Percentiles rank a stretch among this genome's conserved stretches.
Conservation (phyloP, 2,329 filamentous ascomycete species). For the Alternaria tenuissima region DNA sequence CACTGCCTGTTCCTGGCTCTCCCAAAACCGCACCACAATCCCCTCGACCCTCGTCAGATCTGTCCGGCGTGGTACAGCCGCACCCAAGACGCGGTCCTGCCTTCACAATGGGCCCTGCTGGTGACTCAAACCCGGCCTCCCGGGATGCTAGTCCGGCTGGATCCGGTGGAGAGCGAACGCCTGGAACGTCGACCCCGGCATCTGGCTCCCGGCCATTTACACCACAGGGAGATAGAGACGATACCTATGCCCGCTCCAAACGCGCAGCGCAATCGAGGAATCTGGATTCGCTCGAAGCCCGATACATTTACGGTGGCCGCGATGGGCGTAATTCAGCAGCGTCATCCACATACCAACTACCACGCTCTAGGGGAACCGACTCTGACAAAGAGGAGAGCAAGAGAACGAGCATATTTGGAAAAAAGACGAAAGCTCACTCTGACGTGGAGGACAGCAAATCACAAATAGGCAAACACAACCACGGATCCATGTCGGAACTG, state of each 20-base stretch:
- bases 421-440: conserved; percentile 58
- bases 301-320: conserved; percentile 83
- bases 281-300: conserved; percentile 73
- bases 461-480: conserved; percentile 52
- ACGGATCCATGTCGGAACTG: conserved; percentile 90
- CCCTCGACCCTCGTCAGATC: conserved; percentile 55
- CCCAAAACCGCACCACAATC: conserved; percentile 45
- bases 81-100: conserved; percentile 60
- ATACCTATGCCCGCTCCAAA: conserved; percentile 86
- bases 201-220: conserved; percentile 77
- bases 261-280: conserved; percentile 74
- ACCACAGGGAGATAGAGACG: conserved; percentile 79
- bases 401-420: conserved; percentile 62
- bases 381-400: conserved; percentile 56
- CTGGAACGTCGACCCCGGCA: conserved; percentile 63
- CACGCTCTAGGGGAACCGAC: conserved; percentile 56
- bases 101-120: conserved; percentile 65
- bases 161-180: conserved; percentile 58
- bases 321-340: conserved; percentile 65
- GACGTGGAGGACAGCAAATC: conserved; percentile 50
- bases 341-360: conserved; percentile 49
- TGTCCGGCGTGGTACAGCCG: conserved; percentile 53
- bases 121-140: conserved; percentile 63
- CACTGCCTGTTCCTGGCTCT: conserved; percentile 37
- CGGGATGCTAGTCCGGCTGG: conserved; percentile 70